Evolutionary conservation across 2,329 filamentous ascomycete species (phyloP), one percentile per base, ranked within the genome.

Genomic region (Ascochyta koolunga): DNA sequence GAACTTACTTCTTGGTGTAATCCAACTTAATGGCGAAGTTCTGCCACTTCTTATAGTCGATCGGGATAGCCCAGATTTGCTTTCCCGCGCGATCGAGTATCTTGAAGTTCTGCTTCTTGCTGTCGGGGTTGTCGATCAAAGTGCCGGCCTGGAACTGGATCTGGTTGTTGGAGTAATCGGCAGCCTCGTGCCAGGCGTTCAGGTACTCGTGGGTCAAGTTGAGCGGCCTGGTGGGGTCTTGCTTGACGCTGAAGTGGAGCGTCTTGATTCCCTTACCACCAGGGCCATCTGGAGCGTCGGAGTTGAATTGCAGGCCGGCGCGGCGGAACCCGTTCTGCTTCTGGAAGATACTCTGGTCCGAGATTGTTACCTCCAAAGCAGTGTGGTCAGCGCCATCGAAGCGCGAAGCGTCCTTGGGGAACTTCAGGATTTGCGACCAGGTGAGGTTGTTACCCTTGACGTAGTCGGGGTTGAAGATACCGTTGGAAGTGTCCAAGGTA

Each of bases 121-220:
- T 79, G 46, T 79, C 76, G 50, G 80, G 78, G 9, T 70, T 69
- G 32, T 70, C 72, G 49, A 83, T 77, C 46, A 86, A 71, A 9
- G 79, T 78, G 27, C 84, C 84, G 5, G 81, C 79, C 74, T 86
- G 83, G 57, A 86, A 78, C 50, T 73, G 75, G 44, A 78, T 74
- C 52, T 78, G 77, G 58, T 76, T 70, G 59, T 65, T 61, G 22
- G 70, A 74, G 63, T 73, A 78, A 56, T 78, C 75, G 19, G 73
- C 71, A 0, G 71, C 60, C 41, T 76, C 72, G 60, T 75, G 73
- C 73, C 70, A 76, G 22, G 72, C 70, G 45, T 75, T 76, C 54
- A 85, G 76, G 71, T 87, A 87, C 73, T 87, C 83, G 68, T 87
- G 85, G 7, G 80, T 81, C 48, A 82, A 71, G 74, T 88, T 87